Evolutionary conservation across 2,329 filamentous ascomycete species (phyloP).

Genomic region (Talaromyces sp.): DNA sequence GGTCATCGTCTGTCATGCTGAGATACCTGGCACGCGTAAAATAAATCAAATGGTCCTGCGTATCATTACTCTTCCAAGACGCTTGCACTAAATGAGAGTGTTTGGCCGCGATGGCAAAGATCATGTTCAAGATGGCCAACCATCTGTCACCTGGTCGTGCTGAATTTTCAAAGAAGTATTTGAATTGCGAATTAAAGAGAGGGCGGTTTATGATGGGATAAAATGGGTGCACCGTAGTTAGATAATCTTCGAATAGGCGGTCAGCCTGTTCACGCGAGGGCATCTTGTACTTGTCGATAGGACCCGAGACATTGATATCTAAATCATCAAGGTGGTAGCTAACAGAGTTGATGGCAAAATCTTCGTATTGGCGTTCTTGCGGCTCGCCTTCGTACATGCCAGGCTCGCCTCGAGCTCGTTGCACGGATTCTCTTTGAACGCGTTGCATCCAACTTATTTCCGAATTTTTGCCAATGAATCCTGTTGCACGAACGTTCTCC

Average conservation of each 20-base stretch:
- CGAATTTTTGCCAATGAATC: constrained; percentile 47
- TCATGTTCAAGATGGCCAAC: constrained; percentile 46
- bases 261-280: constrained; percentile 41
- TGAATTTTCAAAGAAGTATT: constrained; percentile 35
- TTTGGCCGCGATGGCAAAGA: constrained; percentile 45
- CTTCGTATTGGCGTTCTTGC: constrained; percentile 27
- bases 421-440: constrained; percentile 37
- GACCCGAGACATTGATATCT: constrained; percentile 38
- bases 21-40: constrained; percentile 43
- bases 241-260: constrained; percentile 41
- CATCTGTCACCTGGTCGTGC: constrained; percentile 39
- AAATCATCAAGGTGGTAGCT: constrained; percentile 46
- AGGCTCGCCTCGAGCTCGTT: constrained; percentile 30
- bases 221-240: constrained; percentile 41
- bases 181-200: constrained; percentile 41
- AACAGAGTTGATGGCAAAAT: constrained; percentile 33
- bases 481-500: constrained; percentile 36
- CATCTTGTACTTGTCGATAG: constrained; percentile 39
- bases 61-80: constrained; percentile 38
- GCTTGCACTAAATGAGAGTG: constrained; percentile 43
- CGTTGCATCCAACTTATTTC: constrained; percentile 47
- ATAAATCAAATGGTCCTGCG: constrained; percentile 43
- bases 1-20: constrained; percentile 40
- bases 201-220: constrained; percentile 45
- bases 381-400: constrained; percentile 26